phyloP scores from a whole-genome alignment of 75 land plant genomes.

The Pinus tabuliformis region DNA sequence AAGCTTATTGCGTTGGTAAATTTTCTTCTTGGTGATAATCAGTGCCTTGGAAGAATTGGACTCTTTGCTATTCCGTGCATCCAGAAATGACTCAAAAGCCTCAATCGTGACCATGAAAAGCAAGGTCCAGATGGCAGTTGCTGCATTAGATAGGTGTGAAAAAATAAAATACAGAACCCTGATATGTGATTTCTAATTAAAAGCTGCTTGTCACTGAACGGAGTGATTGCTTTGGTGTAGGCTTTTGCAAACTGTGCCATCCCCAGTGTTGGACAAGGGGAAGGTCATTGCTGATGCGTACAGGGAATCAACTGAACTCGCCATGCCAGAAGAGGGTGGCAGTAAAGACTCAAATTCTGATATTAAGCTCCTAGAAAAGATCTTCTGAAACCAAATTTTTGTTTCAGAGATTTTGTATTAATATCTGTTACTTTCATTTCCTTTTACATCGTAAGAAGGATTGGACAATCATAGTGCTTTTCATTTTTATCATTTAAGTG shows the following conservation, averaged over 20 bases:
- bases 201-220: background rate
- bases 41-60: constrained; percentile 99
- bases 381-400: constrained; percentile 21
- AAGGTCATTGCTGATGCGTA: constrained; percentile 84
- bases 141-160: constrained; percentile 72
- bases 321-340: constrained; percentile 11
- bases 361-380: constrained; percentile 43
- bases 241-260: constrained; percentile 85
- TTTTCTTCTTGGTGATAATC: background rate
- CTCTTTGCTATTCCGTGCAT: constrained; percentile 72
- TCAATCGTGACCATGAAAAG: constrained; percentile 69
- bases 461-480: too few species aligned
- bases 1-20: background rate
- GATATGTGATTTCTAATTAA: background rate
- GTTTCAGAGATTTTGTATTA: too few species aligned
- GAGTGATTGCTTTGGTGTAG: constrained; percentile 33
- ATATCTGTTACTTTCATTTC: too few species aligned
- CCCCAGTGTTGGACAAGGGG: constrained; percentile 66
- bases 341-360: constrained; percentile 29
- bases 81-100: constrained; percentile 68
- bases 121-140: constrained; percentile 50
- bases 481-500: too few species aligned
- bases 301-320: constrained; percentile 20
- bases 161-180: background rate
- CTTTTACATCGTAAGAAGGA: too few species aligned